Evolutionary conservation across 805 yeast genomes (phyloP).

Genomic region (Wickerhamomyces bovis): DNA sequence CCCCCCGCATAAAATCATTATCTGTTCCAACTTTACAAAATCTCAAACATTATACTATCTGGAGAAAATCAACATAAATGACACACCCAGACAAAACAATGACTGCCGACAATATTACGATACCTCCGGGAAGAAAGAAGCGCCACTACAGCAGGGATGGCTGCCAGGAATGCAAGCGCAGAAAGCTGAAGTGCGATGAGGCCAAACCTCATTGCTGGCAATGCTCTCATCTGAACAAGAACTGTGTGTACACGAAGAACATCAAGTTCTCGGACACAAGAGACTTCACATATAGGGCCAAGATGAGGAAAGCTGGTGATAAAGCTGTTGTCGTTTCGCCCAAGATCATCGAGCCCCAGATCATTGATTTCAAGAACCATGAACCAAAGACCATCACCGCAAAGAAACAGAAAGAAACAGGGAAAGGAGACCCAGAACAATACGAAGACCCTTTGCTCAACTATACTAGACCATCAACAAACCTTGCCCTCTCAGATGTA

Average conservation of each 20-base stretch:
- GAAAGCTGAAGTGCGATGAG: constrained; percentile 32
- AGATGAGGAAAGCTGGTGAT: neutral
- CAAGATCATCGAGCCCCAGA: neutral
- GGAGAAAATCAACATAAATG: too few relatives aligned
- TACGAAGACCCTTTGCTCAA: neutral
- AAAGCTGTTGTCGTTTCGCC: neutral
- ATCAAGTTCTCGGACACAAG: constrained; percentile 19
- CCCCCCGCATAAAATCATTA: too few relatives aligned
- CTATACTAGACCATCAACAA: neutral
- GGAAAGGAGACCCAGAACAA: too few relatives aligned
- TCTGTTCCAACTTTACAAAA: too few relatives aligned
- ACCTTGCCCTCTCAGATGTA: neutral
- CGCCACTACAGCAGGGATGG: constrained; percentile 40
- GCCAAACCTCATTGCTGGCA: constrained; percentile 31
- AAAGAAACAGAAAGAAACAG: neutral
- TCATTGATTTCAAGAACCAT: neutral
- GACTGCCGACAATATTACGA: neutral
- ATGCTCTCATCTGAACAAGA: constrained; percentile 31
- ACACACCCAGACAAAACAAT: too few relatives aligned
- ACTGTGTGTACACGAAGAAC: constrained; percentile 31
- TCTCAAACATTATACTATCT: too few relatives aligned
- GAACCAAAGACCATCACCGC: neutral
- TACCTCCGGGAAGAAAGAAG: constrained; percentile 23
- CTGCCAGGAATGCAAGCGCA: constrained; percentile 38
- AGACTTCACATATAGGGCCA: constrained; percentile 5